Evolutionary conservation across 2,329 filamentous ascomycete species (phyloP).

Genomic region (Pseudogymnoascus sp.): DNA sequence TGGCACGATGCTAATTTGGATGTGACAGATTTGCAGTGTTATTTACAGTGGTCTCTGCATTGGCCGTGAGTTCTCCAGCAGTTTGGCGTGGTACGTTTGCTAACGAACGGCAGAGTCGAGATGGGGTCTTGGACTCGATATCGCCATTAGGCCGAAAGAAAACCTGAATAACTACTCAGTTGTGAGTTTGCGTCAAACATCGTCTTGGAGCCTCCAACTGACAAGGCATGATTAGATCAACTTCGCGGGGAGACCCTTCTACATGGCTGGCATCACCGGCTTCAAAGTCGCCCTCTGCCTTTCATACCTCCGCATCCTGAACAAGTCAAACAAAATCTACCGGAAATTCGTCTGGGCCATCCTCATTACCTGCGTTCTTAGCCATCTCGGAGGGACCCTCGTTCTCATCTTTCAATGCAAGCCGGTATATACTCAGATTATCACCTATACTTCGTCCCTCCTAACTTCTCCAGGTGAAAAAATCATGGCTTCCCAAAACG

Average conservation of each 20-base stretch:
- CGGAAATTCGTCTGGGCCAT: conserved; percentile 38
- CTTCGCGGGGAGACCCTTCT: conserved; percentile 45
- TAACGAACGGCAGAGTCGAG: conserved; percentile 35
- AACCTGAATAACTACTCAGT: conserved; percentile 37
- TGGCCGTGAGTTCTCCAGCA: conserved; percentile 32
- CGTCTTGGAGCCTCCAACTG: neutral
- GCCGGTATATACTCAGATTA: conserved; percentile 39
- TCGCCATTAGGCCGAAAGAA: conserved; percentile 35
- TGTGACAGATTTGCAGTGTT: conserved; percentile 20
- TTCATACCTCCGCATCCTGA: conserved; percentile 43
- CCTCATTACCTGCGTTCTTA: conserved; percentile 28
- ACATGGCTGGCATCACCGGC: conserved; percentile 46
- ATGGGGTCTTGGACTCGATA: conserved; percentile 43
- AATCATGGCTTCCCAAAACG: conserved; percentile 26
- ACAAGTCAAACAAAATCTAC: conserved; percentile 38
- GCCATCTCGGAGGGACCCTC: conserved; percentile 41
- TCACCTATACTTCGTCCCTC: conserved; percentile 36
- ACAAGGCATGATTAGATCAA: conserved; percentile 32
- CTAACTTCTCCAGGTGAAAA: conserved; percentile 30
- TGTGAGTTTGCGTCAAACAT: conserved; percentile 16
- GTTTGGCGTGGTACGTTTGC: neutral
- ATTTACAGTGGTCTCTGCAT: conserved; percentile 44
- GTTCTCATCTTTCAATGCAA: conserved; percentile 42
- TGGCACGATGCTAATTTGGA: neutral
- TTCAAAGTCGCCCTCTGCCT: conserved; percentile 48